Evolutionary conservation across 2,329 filamentous ascomycete genomes (phyloP), one percentile per base, ranked within the genome.

Genomic region (Ascochyta rabiei): DNA sequence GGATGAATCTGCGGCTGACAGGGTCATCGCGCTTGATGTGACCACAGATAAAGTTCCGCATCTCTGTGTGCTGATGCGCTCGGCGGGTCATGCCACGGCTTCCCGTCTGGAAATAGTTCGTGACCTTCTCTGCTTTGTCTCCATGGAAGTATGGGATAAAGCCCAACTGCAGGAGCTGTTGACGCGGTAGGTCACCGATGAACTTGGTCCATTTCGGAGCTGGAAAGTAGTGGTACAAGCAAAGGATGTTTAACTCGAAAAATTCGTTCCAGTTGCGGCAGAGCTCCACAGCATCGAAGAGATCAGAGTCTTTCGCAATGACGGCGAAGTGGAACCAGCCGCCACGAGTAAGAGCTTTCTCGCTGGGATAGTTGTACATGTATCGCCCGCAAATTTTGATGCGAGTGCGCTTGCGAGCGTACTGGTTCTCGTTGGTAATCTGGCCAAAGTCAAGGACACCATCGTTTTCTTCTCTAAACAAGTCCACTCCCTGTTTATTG

Each of bases 241-340:
- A 74, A 2, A 82, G 70, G 35, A 77, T 76, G 50, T 77, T 80
- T 18, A 82, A 65, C 58, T 81, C 76, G 49, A 76, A 80, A 60
- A 82, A 80, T 60, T 82, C 80, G 35, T 80, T 76, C 80, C 79
- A 82, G 62, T 79, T 79, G 23, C 79, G 75, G 58, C 80, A 82
- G 10, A 82, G 72, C n/a, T 74, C 64, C 19, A 81, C 73, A 3
- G 67, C 79, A 38, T 80, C 73, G 41, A 73, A 70, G 4, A 82
- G 71, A 41, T 70, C 66, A 48, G 78, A 80, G 45, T 80, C 77
- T 62, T 80, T 81, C 2, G 80, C 79, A 60, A 82, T 76, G 56
- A 82, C 72, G 19, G 77, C 80, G 62, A 82, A 82, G 28, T 82
- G 80, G 19, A 80, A 70, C 81, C 80, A 82, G 4, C 80, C 80